Evolutionary conservation across 331 rosid genomes (phyloP).

Genomic region (Spiraea crenata): DNA sequence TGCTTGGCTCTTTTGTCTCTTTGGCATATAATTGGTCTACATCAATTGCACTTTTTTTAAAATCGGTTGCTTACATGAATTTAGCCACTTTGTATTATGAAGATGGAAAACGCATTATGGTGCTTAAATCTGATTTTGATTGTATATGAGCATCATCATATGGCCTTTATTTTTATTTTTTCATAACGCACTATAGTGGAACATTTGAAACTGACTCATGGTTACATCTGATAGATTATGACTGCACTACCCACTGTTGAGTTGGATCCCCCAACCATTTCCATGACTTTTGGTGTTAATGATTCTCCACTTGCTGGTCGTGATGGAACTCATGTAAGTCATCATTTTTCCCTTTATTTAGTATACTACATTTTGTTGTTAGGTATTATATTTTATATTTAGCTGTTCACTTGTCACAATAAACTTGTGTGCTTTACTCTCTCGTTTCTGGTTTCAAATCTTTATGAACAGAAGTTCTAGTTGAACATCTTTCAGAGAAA

Average conservation of each 20-base stretch:
- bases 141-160: neutral
- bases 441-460: conserved; percentile 1
- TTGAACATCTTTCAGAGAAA: no score
- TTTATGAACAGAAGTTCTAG: neutral
- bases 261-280: conserved; percentile 97
- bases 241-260: conserved; percentile 80
- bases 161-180: neutral
- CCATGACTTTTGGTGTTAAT: conserved; percentile 98
- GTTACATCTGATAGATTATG: conserved; percentile 45
- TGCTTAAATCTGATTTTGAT: neutral
- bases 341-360: conserved; percentile 26
- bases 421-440: neutral
- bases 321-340: conserved; percentile 90
- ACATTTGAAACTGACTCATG: conserved; percentile 1
- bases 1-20: neutral
- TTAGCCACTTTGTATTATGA: conserved; percentile 1
- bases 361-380: neutral
- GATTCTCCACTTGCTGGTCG: conserved; percentile 99
- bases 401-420: neutral
- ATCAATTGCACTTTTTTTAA: neutral
- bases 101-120: neutral
- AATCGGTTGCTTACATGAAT: neutral
- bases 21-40: neutral
- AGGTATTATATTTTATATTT: neutral
- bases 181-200: neutral